These are phyloP conservation scores for Cladosporium sp. DNA, from an alignment of 2,329 filamentous ascomycete species.

Conservation along the genomic window DNA sequence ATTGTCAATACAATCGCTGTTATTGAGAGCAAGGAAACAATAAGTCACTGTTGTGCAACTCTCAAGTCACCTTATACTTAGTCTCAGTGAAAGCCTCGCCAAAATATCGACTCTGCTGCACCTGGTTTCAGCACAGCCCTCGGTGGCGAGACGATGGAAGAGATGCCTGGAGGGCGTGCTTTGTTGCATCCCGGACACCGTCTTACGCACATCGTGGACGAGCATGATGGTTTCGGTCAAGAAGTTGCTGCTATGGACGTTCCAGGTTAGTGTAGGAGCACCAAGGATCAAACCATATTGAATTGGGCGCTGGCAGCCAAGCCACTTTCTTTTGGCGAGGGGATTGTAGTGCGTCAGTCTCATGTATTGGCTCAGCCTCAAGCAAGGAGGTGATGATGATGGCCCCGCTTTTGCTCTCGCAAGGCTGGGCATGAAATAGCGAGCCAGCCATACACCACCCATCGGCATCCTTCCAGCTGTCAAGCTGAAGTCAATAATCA, in stretches of 20 bases:
- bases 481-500: background rate
- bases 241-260: background rate
- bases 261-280: background rate
- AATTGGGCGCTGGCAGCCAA: background rate
- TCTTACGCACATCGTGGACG: background rate
- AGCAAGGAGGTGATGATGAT: background rate
- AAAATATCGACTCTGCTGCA: constrained; percentile 4
- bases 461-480: background rate
- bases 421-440: background rate
- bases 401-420: too few relatives aligned
- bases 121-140: background rate
- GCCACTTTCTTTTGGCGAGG: background rate
- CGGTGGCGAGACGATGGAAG: background rate
- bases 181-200: background rate
- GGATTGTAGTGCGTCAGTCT: background rate
- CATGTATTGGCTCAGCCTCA: background rate
- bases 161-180: background rate
- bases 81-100: background rate
- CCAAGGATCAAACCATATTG: background rate
- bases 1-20: too few relatives aligned
- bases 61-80: background rate
- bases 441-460: background rate
- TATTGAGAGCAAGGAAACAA: background rate
- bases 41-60: background rate
- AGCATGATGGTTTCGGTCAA: background rate